Conservation (phyloP, 495 filamentous ascomycete species). For the Hypoxylon perforatum region DNA sequence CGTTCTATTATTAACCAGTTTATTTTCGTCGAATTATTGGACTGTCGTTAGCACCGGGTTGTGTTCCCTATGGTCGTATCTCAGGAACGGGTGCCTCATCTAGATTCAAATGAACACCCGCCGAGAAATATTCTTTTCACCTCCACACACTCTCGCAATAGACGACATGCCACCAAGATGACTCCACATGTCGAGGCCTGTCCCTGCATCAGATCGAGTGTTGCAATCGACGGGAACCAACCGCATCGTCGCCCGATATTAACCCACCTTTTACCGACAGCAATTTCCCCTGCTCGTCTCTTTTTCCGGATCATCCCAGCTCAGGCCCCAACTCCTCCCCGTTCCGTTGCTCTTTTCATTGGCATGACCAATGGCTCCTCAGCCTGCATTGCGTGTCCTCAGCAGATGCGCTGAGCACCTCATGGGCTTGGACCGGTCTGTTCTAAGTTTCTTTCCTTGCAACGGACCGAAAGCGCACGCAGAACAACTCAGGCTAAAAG, state of each 20-base stretch:
- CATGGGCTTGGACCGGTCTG: constrained; percentile 7
- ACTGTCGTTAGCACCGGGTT: constrained; percentile 14
- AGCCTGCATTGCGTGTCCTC: constrained; percentile 36
- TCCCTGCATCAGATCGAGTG: constrained; percentile 40
- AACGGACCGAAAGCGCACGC: constrained; percentile 33
- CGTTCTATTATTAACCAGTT: background rate
- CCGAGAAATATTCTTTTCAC: constrained; percentile 7
- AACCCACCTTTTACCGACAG: constrained; percentile 38
- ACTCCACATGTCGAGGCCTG: constrained; percentile 19
- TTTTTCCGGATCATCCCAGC: constrained; percentile 40
- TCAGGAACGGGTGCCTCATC: constrained; percentile 6
- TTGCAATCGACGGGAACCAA: constrained; percentile 41
- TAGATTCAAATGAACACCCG: constrained; percentile 11
- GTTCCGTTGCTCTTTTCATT: constrained; percentile 13
- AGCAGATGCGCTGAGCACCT: constrained; percentile 9
- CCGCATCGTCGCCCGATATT: constrained; percentile 34
- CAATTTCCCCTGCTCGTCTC: constrained; percentile 20
- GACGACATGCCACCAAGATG: constrained; percentile 25
- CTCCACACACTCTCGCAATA: constrained; percentile 15
- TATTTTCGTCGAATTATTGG: constrained; percentile 2
- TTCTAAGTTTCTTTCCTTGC: constrained; percentile 13
- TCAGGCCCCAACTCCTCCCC: constrained; percentile 24
- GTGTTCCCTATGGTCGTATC: constrained; percentile 16
- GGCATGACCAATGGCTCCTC: constrained; percentile 22
- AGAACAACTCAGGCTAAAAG: constrained; percentile 38